Evolutionary conservation across 768 basidiomycete species (phyloP).

Genomic region (Hygrophorus pudorinus): DNA sequence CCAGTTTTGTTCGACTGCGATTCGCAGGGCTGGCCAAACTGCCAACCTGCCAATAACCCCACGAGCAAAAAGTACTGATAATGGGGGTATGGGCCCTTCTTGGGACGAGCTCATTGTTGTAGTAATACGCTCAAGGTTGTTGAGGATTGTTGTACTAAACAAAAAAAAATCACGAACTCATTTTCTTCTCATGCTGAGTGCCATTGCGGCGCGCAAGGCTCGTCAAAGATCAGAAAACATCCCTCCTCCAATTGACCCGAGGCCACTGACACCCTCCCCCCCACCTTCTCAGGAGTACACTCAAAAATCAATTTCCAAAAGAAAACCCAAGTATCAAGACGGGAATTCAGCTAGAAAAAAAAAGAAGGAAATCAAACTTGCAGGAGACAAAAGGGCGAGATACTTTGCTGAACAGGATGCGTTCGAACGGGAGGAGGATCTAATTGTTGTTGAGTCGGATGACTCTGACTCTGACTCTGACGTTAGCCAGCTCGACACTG

Average conservation of each 20-base stretch:
- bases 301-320: slow-evolving; percentile 26
- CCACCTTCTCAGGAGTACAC: slow-evolving; percentile 4
- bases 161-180: not conserved
- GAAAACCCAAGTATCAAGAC: slow-evolving; percentile 26
- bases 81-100: slow-evolving; percentile 21
- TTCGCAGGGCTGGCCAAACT: slow-evolving; percentile 76
- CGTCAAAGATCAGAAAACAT: slow-evolving; percentile 25
- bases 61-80: slow-evolving; percentile 71
- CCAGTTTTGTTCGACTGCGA: slow-evolving; percentile 83
- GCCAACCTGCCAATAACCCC: slow-evolving; percentile 75
- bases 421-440: slow-evolving; percentile 27
- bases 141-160: too few relatives aligned
- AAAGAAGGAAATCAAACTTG: slow-evolving; percentile 12
- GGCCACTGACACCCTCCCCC: slow-evolving; percentile 8
- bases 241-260: slow-evolving; percentile 9
- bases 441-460: slow-evolving; percentile 26
- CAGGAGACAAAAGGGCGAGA: slow-evolving; percentile 18
- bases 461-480: slow-evolving; percentile 9
- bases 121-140: too few relatives aligned
- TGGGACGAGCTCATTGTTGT: too few relatives aligned
- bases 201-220: slow-evolving; percentile 63
- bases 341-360: slow-evolving; percentile 19
- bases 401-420: slow-evolving; percentile 22
- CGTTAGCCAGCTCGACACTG: slow-evolving; percentile 9
- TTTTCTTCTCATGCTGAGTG: slow-evolving; percentile 48